A percentile compares a stretch with the other conserved stretches of the same genome.
Conservation (phyloP, 2,329 filamentous ascomycete genomes). For the Pestalotiopsis sp. region DNA sequence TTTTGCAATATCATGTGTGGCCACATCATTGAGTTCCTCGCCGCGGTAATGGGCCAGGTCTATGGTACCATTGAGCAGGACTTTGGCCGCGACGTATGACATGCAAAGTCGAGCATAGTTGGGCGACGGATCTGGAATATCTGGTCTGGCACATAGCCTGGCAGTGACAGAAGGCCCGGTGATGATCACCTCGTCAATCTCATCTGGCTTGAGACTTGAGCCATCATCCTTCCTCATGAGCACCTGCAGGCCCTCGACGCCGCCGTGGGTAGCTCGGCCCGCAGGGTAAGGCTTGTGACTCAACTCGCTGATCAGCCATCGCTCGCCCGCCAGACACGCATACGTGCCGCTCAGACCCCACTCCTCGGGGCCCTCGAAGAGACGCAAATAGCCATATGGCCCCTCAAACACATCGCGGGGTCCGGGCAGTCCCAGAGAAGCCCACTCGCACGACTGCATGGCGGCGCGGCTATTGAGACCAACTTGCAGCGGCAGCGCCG, state of each 20-base stretch:
- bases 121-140: constrained; percentile 10
- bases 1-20: constrained; percentile 12
- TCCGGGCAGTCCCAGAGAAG: background rate
- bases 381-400: constrained; percentile 11
- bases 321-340: constrained; percentile 1
- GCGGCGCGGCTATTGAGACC: constrained; percentile 15
- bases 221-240: constrained; percentile 12
- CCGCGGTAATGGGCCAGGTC: constrained; percentile 16
- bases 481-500: constrained; percentile 13
- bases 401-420: constrained; percentile 14
- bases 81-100: constrained; percentile 15
- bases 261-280: constrained; percentile 15
- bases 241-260: constrained; percentile 13
- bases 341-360: constrained; percentile 13
- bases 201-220: constrained; percentile 47
- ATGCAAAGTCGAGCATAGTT: constrained; percentile 17
- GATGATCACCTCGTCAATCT: constrained; percentile 55
- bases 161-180: constrained; percentile 14
- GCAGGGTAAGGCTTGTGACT: constrained; percentile 16
- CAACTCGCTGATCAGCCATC: constrained; percentile 15
- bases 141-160: constrained; percentile 10
- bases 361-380: constrained; percentile 11
- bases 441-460: constrained; percentile 14
- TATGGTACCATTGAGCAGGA: constrained; percentile 9
- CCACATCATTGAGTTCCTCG: constrained; percentile 4